Base-by-base conservation (phyloP, 2,329 filamentous ascomycete genomes). In the Colletotrichum australisinense region DNA sequence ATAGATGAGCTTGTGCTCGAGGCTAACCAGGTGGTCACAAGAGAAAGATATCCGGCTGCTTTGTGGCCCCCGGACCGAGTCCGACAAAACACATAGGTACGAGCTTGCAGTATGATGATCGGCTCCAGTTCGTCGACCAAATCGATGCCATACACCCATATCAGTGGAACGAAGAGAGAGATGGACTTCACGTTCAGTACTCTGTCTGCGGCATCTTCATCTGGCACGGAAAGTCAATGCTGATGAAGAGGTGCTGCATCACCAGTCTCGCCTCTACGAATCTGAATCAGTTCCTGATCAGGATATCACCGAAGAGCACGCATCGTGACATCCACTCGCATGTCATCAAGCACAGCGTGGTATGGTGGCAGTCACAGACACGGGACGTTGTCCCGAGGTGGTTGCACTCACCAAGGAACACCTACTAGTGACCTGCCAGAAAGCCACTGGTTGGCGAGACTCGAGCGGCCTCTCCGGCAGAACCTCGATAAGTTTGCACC, bases 331-430 rank as follows among this genome's bases (percentile, higher is more conserved):
- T 63, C 14, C 38, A 38, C 26, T 53, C 46, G 12, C 30, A 49
- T 53, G 26, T 57, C 22, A 58, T 62, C 67, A 71, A 30, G 32
- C 67, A 70, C 71, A 66, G 56, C 46, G 67, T 73, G 57, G 60
- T 32, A 71, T 62, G 56, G 28, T 60, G 11, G 2, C 12, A 46
- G 22, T 6, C 60, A 71, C 71, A 60, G 16, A 30, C 16, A 56
- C 55, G 38, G 32, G 26, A 49, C 42, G 58, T 46, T 57, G 22
- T 73, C 24, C 49, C 26, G n/a, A 26, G 6, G 42, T 8, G 19
- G 71, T 73, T 56, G 22, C 60, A 73, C 71, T 71, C 55, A 56
- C 35, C 22, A 14, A 35, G 65, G 35, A 38, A 57, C 7, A 56
- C 49, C 62, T 24, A 42, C 56, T 8, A 24, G 5, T 11, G 14